phyloP scores from a whole-genome alignment of 2,329 filamentous ascomycete species.

The Tetracladium maxilliforme region DNA sequence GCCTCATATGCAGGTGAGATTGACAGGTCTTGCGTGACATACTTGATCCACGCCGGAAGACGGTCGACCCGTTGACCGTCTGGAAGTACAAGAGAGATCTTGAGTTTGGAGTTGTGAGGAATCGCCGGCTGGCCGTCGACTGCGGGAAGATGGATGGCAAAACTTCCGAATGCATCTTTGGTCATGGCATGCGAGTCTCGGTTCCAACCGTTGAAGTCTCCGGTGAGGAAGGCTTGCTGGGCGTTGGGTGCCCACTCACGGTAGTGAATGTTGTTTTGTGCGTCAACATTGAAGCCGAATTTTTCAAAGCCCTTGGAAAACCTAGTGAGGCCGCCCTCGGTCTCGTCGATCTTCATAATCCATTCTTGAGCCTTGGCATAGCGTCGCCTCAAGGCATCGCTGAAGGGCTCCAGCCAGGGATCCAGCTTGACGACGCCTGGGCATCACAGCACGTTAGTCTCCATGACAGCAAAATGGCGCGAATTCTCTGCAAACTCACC shows the following conservation, averaged over 20 bases:
- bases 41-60: conserved; percentile 91
- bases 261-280: conserved; percentile 77
- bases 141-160: conserved; percentile 65
- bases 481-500: conserved; percentile 30
- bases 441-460: conserved; percentile 6
- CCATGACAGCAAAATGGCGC: conserved; percentile 1
- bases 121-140: conserved; percentile 65
- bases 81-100: conserved; percentile 77
- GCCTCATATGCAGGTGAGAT: conserved; percentile 91
- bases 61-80: conserved; percentile 72
- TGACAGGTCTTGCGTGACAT: conserved; percentile 82
- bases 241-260: conserved; percentile 96
- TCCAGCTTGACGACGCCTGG: conserved; percentile 77
- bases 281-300: conserved; percentile 71
- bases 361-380: conserved; percentile 71
- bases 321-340: conserved; percentile 79
- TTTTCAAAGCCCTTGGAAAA: conserved; percentile 74
- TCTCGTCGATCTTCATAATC: conserved; percentile 70
- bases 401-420: conserved; percentile 79
- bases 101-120: conserved; percentile 87
- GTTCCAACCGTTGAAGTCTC: conserved; percentile 94
- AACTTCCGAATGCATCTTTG: conserved; percentile 73
- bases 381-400: conserved; percentile 59
- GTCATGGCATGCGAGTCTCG: conserved; percentile 73
- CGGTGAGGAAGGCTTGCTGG: conserved; percentile 68